A percentile compares a stretch with the other conserved stretches of the same genome.
Conservation (phyloP, 345 rosid genomes). For the Jatropha curcas region DNA sequence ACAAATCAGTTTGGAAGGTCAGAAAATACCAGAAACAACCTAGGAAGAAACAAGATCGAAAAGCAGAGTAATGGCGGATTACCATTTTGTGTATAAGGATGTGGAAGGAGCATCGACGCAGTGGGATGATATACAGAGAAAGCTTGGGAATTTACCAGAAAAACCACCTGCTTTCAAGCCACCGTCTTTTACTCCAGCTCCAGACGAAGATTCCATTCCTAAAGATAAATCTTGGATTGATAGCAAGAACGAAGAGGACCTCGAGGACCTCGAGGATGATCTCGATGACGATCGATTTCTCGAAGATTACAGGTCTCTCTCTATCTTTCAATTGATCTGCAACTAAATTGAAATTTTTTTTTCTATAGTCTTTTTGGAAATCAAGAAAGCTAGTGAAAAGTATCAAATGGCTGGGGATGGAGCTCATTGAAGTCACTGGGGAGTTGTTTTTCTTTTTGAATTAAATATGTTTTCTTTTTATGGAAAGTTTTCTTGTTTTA, state of each 20-base stretch:
- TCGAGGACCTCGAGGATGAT: slow-evolving; percentile 81
- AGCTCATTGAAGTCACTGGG: neutral
- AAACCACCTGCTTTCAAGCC: slow-evolving; percentile 92
- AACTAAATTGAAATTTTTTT: neutral
- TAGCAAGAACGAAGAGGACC: slow-evolving; percentile 73
- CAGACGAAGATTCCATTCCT: slow-evolving; percentile 63
- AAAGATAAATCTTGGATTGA: slow-evolving; percentile 83
- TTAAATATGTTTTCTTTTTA: neutral
- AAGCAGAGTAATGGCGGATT: slow-evolving; percentile 63
- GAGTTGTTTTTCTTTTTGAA: neutral
- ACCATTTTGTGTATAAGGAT: slow-evolving; percentile 94
- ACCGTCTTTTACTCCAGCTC: slow-evolving; percentile 65
- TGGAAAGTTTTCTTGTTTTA: neutral
- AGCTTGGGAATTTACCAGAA: slow-evolving; percentile 81
- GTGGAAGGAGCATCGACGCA: slow-evolving; percentile 95
- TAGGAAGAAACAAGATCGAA: neutral
- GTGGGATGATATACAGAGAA: slow-evolving; percentile 98
- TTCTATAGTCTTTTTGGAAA: neutral
- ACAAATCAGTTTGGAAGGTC: too few relatives aligned
- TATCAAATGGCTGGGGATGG: neutral
- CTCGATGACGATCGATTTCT: slow-evolving; percentile 93
- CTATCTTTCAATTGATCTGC: neutral
- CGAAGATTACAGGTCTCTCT: slow-evolving; percentile 69
- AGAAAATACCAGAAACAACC: too few relatives aligned
- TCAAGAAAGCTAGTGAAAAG: neutral